These are phyloP conservation scores for Bullera alba DNA, from an alignment of 768 basidiomycete genomes.

Conservation along the genomic window DNA sequence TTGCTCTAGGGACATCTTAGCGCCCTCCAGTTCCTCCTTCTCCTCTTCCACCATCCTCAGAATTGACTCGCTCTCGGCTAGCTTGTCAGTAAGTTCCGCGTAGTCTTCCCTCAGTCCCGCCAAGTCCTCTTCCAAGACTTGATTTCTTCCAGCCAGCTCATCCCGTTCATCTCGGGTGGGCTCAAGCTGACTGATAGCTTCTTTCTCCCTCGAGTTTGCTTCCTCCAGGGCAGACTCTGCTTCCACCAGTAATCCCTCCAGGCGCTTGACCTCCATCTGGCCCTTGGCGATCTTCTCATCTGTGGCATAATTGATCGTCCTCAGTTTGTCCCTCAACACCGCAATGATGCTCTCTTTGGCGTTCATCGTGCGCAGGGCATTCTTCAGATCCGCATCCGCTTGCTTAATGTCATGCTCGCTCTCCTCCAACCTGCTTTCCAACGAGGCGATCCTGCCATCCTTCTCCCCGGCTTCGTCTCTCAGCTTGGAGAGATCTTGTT, in stretches of 20 bases:
- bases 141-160: not conserved
- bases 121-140: constrained; percentile 10
- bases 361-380: not conserved
- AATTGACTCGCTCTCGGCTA: not conserved
- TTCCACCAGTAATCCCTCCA: too few species aligned
- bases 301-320: constrained; percentile 12
- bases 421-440: not conserved
- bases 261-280: constrained; percentile 12
- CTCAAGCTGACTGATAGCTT: too few species aligned
- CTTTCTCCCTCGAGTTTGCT: too few species aligned
- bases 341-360: constrained; percentile 13
- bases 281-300: constrained; percentile 15
- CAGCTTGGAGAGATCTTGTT: not conserved
- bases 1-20: too few species aligned
- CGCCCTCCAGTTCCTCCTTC: constrained; percentile 9
- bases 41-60: not conserved
- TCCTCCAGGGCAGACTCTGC: too few species aligned
- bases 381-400: not conserved
- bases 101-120: not conserved
- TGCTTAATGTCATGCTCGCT: not conserved
- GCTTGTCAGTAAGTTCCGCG: not conserved
- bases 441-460: not conserved
- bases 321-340: constrained; percentile 15
- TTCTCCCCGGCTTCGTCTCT: not conserved
- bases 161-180: too few species aligned